phyloP scores from a whole-genome alignment of 2,329 filamentous ascomycete genomes.

The Phialophora tarda region DNA sequence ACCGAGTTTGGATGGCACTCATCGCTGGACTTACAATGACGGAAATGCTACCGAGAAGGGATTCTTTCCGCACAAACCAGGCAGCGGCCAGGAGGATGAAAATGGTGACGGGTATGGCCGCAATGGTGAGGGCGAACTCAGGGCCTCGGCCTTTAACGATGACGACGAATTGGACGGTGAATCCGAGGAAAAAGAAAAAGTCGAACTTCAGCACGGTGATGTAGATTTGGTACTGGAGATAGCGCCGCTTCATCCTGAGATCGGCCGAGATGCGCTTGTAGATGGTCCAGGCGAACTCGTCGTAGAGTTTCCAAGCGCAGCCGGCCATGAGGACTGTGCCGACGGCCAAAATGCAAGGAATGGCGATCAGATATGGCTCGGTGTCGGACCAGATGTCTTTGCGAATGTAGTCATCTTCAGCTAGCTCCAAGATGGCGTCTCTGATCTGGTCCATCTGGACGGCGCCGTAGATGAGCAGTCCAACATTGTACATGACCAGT shows the following conservation, averaged over 20 bases:
- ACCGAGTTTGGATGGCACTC: not conserved
- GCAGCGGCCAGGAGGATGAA: constrained; percentile 83
- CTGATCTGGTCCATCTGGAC: constrained; percentile 92
- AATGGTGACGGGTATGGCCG: constrained; percentile 89
- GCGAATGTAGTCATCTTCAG: constrained; percentile 53
- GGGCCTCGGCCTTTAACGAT: constrained; percentile 74
- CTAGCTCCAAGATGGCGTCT: constrained; percentile 68
- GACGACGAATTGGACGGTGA: constrained; percentile 96
- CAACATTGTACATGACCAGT: constrained; percentile 88
- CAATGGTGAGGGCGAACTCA: constrained; percentile 86
- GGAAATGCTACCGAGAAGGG: constrained; percentile 73
- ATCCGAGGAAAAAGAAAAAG: constrained; percentile 99
- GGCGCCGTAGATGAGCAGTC: constrained; percentile 87
- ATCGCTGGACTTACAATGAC: constrained; percentile 65
- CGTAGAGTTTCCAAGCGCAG: constrained; percentile 92
- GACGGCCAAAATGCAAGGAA: constrained; percentile 81
- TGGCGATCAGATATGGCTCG: constrained; percentile 78
- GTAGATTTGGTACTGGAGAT: constrained; percentile 97
- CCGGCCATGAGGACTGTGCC: constrained; percentile 75
- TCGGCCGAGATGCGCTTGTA: constrained; percentile 99
- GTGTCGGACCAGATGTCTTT: constrained; percentile 70
- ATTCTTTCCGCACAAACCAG: constrained; percentile 83
- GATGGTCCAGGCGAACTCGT: constrained; percentile 99
- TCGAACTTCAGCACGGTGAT: constrained; percentile 98
- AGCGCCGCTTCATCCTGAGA: constrained; percentile 93